phyloP scores from a whole-genome alignment of 257 asterid genomes.

The Nyctanthes arbortristis region DNA sequence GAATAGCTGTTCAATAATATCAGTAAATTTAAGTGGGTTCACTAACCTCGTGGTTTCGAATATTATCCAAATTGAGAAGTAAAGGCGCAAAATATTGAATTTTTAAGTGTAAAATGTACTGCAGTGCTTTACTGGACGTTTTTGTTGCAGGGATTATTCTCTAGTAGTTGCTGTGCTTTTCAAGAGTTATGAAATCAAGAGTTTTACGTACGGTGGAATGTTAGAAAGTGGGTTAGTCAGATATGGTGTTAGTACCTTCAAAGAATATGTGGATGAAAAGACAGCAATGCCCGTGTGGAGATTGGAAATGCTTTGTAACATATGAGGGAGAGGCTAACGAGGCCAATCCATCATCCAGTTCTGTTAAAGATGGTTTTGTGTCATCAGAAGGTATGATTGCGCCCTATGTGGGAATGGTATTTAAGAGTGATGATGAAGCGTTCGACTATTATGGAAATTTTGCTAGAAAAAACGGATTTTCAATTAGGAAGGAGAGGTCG shows the following conservation, averaged over 20 bases:
- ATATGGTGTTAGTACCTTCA: conserved; percentile 47
- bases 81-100: background rate
- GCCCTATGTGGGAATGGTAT: conserved; percentile 67
- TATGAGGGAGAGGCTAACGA: conserved; percentile 49
- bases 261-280: conserved; percentile 55
- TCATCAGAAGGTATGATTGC: conserved; percentile 34
- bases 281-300: conserved; percentile 75
- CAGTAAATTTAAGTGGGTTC: background rate
- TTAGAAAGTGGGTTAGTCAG: conserved; percentile 13
- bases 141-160: background rate
- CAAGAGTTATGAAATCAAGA: too few relatives aligned
- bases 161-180: background rate
- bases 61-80: background rate
- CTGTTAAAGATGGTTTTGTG: conserved; percentile 35
- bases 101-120: background rate
- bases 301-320: conserved; percentile 68
- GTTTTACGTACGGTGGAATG: background rate
- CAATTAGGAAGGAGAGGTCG: conserved; percentile 64
- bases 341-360: conserved; percentile 34
- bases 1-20: background rate
- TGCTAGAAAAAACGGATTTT: conserved; percentile 66
- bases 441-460: conserved; percentile 54
- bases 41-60: background rate
- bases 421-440: conserved; percentile 55
- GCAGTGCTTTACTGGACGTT: background rate